phyloP scores from a whole-genome alignment of 2,329 filamentous ascomycete species.

The Sporothrix mexicana region DNA sequence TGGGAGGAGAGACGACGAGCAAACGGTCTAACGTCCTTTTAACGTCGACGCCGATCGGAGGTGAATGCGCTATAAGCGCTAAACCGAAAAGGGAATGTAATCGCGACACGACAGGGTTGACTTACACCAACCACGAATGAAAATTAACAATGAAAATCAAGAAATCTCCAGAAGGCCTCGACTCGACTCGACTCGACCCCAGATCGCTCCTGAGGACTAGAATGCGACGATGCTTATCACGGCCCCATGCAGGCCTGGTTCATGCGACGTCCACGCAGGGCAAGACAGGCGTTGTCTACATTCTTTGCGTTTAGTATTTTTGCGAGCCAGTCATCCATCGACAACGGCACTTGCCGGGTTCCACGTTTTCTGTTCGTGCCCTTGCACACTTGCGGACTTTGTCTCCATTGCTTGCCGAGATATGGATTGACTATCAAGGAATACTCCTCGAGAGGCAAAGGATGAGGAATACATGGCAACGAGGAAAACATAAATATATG shows the following conservation, averaged over 20 bases:
- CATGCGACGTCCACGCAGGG: conserved; percentile 4
- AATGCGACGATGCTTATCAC: conserved; percentile 24
- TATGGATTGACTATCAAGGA: neutral
- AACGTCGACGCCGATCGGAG: conserved; percentile 11
- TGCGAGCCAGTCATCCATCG: too few species aligned
- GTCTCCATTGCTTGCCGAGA: conserved; percentile 16
- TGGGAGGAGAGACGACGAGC: neutral
- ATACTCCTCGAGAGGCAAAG: neutral
- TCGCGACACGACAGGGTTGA: conserved; percentile 17
- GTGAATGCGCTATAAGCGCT: neutral
- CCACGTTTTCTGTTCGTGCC: neutral
- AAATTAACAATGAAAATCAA: neutral
- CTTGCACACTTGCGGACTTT: neutral
- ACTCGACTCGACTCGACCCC: neutral
- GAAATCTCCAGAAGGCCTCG: neutral
- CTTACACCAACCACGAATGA: neutral
- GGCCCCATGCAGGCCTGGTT: conserved; percentile 21
- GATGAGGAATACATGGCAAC: neutral
- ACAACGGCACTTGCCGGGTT: neutral
- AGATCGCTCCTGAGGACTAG: neutral
- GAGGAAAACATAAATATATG: neutral
- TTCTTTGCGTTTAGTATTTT: too few species aligned
- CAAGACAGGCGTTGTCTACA: too few species aligned
- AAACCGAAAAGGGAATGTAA: conserved; percentile 19
- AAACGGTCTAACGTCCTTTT: neutral